Evolutionary conservation across 257 asterid species (phyloP).

Genomic region (Capsicum rhomboideum): DNA sequence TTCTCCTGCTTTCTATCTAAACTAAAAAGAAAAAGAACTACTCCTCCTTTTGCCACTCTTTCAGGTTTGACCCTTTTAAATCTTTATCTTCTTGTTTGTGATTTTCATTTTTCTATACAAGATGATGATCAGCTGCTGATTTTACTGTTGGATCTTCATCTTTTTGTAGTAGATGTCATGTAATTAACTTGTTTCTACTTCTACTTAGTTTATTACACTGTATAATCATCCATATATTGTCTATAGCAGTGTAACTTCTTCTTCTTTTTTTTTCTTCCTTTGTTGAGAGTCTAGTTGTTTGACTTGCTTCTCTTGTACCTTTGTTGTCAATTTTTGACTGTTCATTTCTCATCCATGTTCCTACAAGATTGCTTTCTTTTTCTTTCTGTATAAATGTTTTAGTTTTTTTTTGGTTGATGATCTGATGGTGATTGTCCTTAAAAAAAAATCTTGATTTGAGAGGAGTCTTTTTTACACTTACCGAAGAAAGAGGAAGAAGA

Average conservation of each 20-base stretch:
- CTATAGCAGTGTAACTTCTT: neutral
- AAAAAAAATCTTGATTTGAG: neutral
- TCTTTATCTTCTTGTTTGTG: neutral
- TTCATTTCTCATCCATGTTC: neutral
- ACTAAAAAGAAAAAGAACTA: neutral
- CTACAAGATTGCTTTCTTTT: neutral
- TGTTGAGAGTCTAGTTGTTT: neutral
- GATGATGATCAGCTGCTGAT: neutral
- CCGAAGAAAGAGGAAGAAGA: neutral
- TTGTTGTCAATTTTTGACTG: neutral
- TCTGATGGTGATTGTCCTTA: neutral
- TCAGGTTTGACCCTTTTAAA: conserved; percentile 11
- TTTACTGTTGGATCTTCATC: neutral
- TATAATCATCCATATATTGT: neutral
- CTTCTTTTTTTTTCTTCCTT: neutral
- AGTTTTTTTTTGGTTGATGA: neutral
- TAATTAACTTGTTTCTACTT: neutral
- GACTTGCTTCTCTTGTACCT: neutral
- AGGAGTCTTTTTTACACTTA: neutral
- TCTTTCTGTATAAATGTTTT: too few species aligned
- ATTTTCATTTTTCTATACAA: neutral
- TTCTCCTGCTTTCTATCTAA: neutral
- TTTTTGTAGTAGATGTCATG: neutral
- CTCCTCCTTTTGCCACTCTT: neutral
- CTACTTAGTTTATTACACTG: neutral